A percentile compares a stretch with the other conserved stretches of the same genome.
These are phyloP conservation scores for Phytomonas sp. DNA, from an alignment of 208 protist genomes.

Conservation along the genomic window DNA sequence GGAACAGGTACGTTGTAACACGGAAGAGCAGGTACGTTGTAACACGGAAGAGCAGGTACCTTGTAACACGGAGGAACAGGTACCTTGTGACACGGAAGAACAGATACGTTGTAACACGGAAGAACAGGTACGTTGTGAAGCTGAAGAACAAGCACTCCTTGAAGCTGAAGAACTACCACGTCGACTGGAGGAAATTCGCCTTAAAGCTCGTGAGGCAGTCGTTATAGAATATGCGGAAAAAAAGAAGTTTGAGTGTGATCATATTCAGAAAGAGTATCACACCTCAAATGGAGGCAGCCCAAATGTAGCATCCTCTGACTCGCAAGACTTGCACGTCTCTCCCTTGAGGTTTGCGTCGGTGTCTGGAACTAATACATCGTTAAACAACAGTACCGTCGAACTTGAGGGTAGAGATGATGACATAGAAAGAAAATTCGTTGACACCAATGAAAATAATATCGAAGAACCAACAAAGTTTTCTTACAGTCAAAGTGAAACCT, in stretches of 20 bases:
- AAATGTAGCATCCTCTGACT: not conserved
- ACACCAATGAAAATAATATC: not conserved
- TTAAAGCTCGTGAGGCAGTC: constrained; percentile 29
- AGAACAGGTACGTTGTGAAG: constrained; percentile 24
- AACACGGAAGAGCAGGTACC: constrained; percentile 75
- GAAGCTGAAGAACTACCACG: constrained; percentile 18
- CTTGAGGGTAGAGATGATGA: not conserved
- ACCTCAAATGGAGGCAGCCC: not conserved
- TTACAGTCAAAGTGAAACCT: not conserved
- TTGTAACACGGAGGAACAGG: constrained; percentile 49
- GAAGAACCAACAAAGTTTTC: not conserved
- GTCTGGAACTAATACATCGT: not conserved
- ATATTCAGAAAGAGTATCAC: not conserved
- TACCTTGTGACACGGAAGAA: constrained; percentile 26
- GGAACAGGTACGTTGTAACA: constrained; percentile 20
- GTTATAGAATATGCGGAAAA: constrained; percentile 33
- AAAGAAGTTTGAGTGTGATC: constrained; percentile 10
- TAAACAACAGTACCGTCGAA: not conserved
- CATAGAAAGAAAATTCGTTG: not conserved
- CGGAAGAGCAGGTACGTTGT: constrained; percentile 75
- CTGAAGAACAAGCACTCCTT: constrained; percentile 23
- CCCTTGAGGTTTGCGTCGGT: not conserved
- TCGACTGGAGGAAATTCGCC: constrained; percentile 30
- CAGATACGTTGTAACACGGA: constrained; percentile 26
- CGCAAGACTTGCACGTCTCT: not conserved